Percentiles rank a stretch among this genome's conserved stretches.
Evolutionary conservation across 768 basidiomycete genomes (phyloP).

Genomic region (Clathrus columnatus): DNA sequence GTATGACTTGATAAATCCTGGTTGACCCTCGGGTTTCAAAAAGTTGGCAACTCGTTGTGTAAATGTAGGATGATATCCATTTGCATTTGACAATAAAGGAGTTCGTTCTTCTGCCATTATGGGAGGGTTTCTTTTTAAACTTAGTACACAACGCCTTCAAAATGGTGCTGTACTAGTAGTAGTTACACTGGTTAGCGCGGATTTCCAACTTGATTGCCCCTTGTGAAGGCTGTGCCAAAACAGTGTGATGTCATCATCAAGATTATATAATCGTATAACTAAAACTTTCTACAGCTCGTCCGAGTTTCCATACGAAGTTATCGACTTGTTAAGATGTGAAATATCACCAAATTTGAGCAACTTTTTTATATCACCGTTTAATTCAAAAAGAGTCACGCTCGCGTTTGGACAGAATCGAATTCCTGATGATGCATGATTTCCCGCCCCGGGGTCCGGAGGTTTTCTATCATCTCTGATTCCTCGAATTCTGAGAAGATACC

Average conservation of each 20-base stretch:
- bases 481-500: slow-evolving; percentile 20
- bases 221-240: too few relatives aligned
- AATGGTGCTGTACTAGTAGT: neutral
- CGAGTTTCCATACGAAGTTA: slow-evolving; percentile 38
- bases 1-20: slow-evolving; percentile 49
- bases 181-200: too few relatives aligned
- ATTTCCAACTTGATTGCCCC: too few relatives aligned
- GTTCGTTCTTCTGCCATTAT: slow-evolving; percentile 32
- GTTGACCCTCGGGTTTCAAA: slow-evolving; percentile 52
- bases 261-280: too few relatives aligned
- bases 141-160: neutral
- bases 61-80: slow-evolving; percentile 22
- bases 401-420: slow-evolving; percentile 39
- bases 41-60: slow-evolving; percentile 29
- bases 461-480: slow-evolving; percentile 28
- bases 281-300: slow-evolving; percentile 29
- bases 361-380: slow-evolving; percentile 31
- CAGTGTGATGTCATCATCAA: too few relatives aligned
- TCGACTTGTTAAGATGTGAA: slow-evolving; percentile 36
- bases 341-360: slow-evolving; percentile 48
- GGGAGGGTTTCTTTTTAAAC: slow-evolving; percentile 11
- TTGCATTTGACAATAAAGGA: slow-evolving; percentile 40
- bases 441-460: slow-evolving; percentile 22
- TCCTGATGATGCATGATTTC: too few relatives aligned
- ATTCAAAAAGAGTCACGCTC: slow-evolving; percentile 51